Percentiles rank a stretch among this genome's conserved stretches.
phyloP scores from a whole-genome alignment of 805 yeast genomes.

The Candida coquimbonensis region DNA sequence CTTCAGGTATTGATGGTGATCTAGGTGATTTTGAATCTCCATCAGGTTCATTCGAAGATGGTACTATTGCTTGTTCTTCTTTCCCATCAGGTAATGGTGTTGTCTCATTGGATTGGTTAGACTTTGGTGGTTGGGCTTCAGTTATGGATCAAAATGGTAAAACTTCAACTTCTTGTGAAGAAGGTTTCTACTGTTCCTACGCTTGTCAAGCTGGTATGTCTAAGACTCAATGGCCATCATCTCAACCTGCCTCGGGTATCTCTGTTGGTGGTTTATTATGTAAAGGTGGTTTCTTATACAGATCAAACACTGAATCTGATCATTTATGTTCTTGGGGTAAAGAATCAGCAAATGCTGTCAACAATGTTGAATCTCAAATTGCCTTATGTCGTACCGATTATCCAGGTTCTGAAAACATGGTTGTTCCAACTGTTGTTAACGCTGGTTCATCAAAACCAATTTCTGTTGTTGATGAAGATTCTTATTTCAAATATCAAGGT shows the following conservation, averaged over 20 bases:
- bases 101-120: slow-evolving; percentile 60
- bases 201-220: slow-evolving; percentile 99
- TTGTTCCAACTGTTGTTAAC: slow-evolving; percentile 75
- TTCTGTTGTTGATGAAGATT: slow-evolving; percentile 71
- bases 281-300: slow-evolving; percentile 77
- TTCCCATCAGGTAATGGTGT: slow-evolving; percentile 87
- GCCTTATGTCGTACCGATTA: slow-evolving; percentile 97
- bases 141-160: slow-evolving; percentile 52
- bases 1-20: slow-evolving; percentile 44
- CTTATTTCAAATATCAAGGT: slow-evolving; percentile 80
- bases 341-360: slow-evolving; percentile 60
- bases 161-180: slow-evolving; percentile 68
- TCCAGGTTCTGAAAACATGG: slow-evolving; percentile 99
- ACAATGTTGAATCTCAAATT: slow-evolving; percentile 55
- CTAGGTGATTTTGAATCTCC: slow-evolving; percentile 53
- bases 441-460: slow-evolving; percentile 62
- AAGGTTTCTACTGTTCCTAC: slow-evolving; percentile 93
- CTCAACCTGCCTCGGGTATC: slow-evolving; percentile 83
- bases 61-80: slow-evolving; percentile 53
- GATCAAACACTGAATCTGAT: slow-evolving; percentile 58
- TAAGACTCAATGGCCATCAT: slow-evolving; percentile 94
- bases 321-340: slow-evolving; percentile 86
- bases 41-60: slow-evolving; percentile 56
- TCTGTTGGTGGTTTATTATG: slow-evolving; percentile 92
- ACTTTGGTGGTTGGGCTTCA: slow-evolving; percentile 72